A percentile compares a stretch with the other conserved stretches of the same genome.
These are phyloP conservation scores for Mycosphaerella arachidis DNA, from an alignment of 2,329 filamentous ascomycete genomes.

Conservation along the genomic window DNA sequence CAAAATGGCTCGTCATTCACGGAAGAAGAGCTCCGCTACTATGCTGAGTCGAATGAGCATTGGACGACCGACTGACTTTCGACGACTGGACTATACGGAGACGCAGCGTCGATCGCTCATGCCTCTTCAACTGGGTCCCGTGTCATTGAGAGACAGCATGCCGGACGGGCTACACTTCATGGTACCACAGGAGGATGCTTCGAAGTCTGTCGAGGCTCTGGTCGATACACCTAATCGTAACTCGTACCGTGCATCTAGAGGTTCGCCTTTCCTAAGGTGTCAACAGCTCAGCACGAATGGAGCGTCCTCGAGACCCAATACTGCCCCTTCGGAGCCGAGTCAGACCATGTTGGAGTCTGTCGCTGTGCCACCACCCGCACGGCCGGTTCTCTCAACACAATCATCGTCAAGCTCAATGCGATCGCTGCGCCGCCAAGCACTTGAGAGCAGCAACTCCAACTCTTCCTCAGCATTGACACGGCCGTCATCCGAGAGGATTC, in stretches of 20 bases:
- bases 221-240: slow-evolving; percentile 5
- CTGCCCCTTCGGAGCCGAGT: neutral
- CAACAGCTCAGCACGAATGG: slow-evolving; percentile 5
- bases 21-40: slow-evolving; percentile 18
- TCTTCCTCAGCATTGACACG: slow-evolving; percentile 9
- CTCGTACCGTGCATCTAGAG: slow-evolving; percentile 9
- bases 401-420: slow-evolving; percentile 31
- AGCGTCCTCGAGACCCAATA: neutral
- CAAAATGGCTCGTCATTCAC: slow-evolving; percentile 13
- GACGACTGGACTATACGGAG: slow-evolving; percentile 29
- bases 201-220: neutral
- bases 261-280: slow-evolving; percentile 19
- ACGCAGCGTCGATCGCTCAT: slow-evolving; percentile 27
- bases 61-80: slow-evolving; percentile 23
- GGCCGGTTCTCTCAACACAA: slow-evolving; percentile 13
- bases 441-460: slow-evolving; percentile 15
- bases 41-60: slow-evolving; percentile 23
- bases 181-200: neutral
- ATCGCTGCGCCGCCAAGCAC: slow-evolving; percentile 35
- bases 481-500: slow-evolving; percentile 30
- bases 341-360: neutral
- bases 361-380: neutral
- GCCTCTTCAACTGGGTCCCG: slow-evolving; percentile 26
- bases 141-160: slow-evolving; percentile 21
- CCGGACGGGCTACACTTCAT: neutral